A percentile compares a stretch with the other conserved stretches of the same genome.
These are phyloP conservation scores for Rubia peregrina DNA, from an alignment of 305 asterid species.

Conservation along the genomic window DNA sequence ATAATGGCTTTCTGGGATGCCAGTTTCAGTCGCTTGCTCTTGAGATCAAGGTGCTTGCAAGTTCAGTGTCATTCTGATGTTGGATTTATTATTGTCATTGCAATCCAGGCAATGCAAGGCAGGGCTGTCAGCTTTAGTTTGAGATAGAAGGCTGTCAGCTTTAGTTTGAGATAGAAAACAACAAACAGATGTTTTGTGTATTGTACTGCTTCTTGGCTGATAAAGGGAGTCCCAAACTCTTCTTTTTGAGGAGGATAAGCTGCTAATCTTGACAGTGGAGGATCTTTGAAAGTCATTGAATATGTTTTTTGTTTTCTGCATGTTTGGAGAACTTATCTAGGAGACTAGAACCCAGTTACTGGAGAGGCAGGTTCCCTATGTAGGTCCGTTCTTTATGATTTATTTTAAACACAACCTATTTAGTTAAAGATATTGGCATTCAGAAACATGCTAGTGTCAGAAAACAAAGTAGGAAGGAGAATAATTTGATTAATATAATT, in stretches of 20 bases:
- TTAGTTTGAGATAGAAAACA: constrained; percentile 70
- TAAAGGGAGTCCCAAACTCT: constrained; percentile 19
- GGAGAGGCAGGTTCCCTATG: background rate
- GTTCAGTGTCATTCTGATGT: background rate
- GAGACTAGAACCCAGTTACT: background rate
- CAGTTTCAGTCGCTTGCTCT: background rate
- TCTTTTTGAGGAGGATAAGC: constrained; percentile 58
- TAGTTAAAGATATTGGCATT: background rate
- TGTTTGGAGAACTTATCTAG: background rate
- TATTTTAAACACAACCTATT: background rate
- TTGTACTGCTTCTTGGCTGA: constrained; percentile 17
- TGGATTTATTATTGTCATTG: constrained; percentile 14
- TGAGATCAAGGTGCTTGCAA: background rate
- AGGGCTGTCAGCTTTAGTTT: constrained; percentile 70
- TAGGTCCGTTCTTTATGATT: background rate
- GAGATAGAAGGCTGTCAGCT: too few relatives aligned
- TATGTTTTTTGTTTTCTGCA: background rate
- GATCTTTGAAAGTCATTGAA: constrained; percentile 88
- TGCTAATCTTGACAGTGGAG: constrained; percentile 83
- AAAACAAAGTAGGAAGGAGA: background rate
- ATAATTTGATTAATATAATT: background rate
- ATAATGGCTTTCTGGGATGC: background rate
- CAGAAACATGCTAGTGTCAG: background rate
- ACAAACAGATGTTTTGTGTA: constrained; percentile 50
- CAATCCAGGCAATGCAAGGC: constrained; percentile 83